Percentiles rank a stretch among this genome's conserved stretches.
These are phyloP conservation scores for Dimargaris cristalligena DNA, from an alignment of 192 early-diverging fungal genomes.

Conservation along the genomic window DNA sequence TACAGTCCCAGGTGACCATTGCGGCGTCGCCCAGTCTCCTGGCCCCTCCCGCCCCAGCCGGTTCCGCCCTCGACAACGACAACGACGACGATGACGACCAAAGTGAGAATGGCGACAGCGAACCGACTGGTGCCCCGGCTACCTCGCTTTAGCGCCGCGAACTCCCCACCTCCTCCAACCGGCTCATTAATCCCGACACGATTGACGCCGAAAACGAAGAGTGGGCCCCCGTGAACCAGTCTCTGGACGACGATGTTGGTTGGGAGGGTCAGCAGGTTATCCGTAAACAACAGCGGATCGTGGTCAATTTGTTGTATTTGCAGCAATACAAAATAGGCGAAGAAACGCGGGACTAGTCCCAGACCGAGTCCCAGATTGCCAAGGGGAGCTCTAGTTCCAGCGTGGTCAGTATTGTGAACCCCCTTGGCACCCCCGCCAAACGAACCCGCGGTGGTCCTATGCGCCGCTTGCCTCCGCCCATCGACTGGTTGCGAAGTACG, in stretches of 20 bases:
- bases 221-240: slow-evolving; percentile 70
- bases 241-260: slow-evolving; percentile 69
- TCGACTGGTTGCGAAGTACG: no score
- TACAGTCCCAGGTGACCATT: slow-evolving; percentile 37
- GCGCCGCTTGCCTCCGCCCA: no score
- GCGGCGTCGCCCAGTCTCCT: no score
- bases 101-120: slow-evolving; percentile 24
- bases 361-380: slow-evolving; percentile 48
- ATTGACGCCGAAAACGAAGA: slow-evolving; percentile 45
- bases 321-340: slow-evolving; percentile 58
- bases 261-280: slow-evolving; percentile 66
- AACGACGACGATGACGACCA: no score
- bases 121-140: slow-evolving; percentile 13
- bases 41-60: no score
- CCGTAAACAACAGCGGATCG: slow-evolving; percentile 53
- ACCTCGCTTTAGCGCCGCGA: not conserved
- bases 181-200: not conserved
- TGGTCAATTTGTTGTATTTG: slow-evolving; percentile 62
- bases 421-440: no score
- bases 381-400: slow-evolving; percentile 35
- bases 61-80: no score
- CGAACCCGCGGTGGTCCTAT: not conserved
- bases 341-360: slow-evolving; percentile 54
- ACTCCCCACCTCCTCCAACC: not conserved
- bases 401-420: slow-evolving; percentile 60